These are phyloP conservation scores for Termitomyces sp. DNA, from an alignment of 768 basidiomycete species.

Conservation along the genomic window DNA sequence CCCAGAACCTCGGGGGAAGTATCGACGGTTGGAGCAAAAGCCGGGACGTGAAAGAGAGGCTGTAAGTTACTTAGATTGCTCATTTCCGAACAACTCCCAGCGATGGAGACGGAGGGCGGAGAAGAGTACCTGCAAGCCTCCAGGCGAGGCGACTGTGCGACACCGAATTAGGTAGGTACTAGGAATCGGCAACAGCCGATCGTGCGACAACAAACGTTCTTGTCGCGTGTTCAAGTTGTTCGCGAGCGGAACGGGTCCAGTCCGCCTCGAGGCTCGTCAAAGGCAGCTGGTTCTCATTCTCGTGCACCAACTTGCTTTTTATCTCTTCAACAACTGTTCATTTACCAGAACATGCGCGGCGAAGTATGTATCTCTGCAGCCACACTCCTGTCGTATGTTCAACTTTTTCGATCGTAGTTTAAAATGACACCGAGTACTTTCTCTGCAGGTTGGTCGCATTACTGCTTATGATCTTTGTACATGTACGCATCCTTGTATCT, in stretches of 20 bases:
- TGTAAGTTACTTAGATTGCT: conserved; percentile 21
- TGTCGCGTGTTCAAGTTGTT: conserved; percentile 18
- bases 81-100: conserved; percentile 17
- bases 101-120: neutral
- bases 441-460: conserved; percentile 41
- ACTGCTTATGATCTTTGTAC: conserved; percentile 74
- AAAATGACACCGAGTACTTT: conserved; percentile 14
- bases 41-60: conserved; percentile 19
- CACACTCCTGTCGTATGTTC: conserved; percentile 66
- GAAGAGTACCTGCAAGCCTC: conserved; percentile 4
- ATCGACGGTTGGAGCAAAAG: conserved; percentile 24
- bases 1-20: conserved; percentile 30
- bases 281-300: conserved; percentile 18
- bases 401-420: conserved; percentile 14
- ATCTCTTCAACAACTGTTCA: conserved; percentile 15
- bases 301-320: conserved; percentile 15
- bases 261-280: conserved; percentile 15
- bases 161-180: neutral
- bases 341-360: conserved; percentile 51
- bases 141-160: neutral
- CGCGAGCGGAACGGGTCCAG: conserved; percentile 4
- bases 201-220: conserved; percentile 25
- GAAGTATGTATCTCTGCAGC: conserved; percentile 75
- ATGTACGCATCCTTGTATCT: conserved; percentile 45
- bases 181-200: conserved; percentile 16